Percentiles rank a stretch among this genome's conserved stretches.
phyloP scores from a whole-genome alignment of 768 basidiomycete species.

The Pseudohyphozyma bogoriensis region DNA sequence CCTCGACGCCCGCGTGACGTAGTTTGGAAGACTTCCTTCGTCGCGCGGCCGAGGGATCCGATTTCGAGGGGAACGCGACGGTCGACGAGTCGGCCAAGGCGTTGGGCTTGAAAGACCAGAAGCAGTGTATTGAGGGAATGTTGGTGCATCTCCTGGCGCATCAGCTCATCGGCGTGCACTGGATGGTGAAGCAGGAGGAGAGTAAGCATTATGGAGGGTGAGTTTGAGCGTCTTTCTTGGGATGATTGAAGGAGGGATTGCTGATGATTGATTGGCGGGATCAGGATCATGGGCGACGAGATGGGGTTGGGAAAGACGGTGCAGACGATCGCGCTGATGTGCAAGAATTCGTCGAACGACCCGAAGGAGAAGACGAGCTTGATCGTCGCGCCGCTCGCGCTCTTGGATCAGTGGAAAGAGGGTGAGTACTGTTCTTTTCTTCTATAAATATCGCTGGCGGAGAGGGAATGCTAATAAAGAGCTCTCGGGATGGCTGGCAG shows the following conservation, averaged over 20 bases:
- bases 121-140: constrained; percentile 51
- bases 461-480: too few species aligned
- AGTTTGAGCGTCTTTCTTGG: background rate
- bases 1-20: too few species aligned
- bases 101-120: constrained; percentile 47
- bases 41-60: constrained; percentile 8
- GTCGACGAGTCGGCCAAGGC: constrained; percentile 51
- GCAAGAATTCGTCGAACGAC: constrained; percentile 48
- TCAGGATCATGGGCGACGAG: constrained; percentile 44
- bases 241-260: background rate
- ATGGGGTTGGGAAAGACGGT: constrained; percentile 98
- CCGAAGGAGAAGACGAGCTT: constrained; percentile 53
- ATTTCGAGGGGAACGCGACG: constrained; percentile 42
- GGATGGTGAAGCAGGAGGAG: constrained; percentile 46
- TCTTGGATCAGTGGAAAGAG: constrained; percentile 50
- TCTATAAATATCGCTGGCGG: too few species aligned
- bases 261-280: background rate
- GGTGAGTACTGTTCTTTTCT: too few species aligned
- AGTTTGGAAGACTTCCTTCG: constrained; percentile 8
- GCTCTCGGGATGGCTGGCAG: too few species aligned
- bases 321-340: constrained; percentile 72
- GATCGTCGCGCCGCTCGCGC: constrained; percentile 51
- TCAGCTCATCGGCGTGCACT: constrained; percentile 45
- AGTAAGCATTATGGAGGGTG: constrained; percentile 27
- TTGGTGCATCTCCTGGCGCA: constrained; percentile 51